Percentiles rank a stretch among this genome's conserved stretches.
Conservation (phyloP, 768 basidiomycete species). For the Pisolithus tinctorius region DNA sequence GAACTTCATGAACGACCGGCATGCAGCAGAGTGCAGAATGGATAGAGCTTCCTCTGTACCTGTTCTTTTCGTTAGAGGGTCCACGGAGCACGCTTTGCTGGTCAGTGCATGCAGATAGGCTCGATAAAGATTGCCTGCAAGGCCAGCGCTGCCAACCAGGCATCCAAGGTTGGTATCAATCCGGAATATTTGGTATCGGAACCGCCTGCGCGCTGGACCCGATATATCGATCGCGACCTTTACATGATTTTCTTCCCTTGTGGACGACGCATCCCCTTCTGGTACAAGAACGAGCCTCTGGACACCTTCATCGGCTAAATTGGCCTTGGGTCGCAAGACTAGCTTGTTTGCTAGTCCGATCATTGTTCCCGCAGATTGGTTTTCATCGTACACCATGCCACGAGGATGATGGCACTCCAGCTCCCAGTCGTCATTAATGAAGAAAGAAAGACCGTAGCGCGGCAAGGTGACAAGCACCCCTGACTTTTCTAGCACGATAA, state of each 20-base stretch:
- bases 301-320: background rate
- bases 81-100: slow-evolving; percentile 28
- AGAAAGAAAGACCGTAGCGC: slow-evolving; percentile 31
- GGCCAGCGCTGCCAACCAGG: slow-evolving; percentile 14
- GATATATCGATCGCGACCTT: too few species aligned
- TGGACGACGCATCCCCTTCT: background rate
- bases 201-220: background rate
- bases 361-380: slow-evolving; percentile 35
- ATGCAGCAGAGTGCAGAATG: slow-evolving; percentile 28
- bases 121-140: slow-evolving; percentile 23
- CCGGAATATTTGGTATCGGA: slow-evolving; percentile 15
- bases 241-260: background rate
- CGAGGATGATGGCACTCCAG: slow-evolving; percentile 34
- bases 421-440: slow-evolving; percentile 16
- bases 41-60: slow-evolving; percentile 36
- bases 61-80: slow-evolving; percentile 35
- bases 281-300: slow-evolving; percentile 10
- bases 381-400: slow-evolving; percentile 30
- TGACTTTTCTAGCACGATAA: slow-evolving; percentile 6
- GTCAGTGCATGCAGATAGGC: slow-evolving; percentile 38
- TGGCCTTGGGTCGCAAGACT: slow-evolving; percentile 26
- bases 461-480: slow-evolving; percentile 27
- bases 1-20: slow-evolving; percentile 32
- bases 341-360: slow-evolving; percentile 33
- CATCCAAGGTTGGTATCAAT: slow-evolving; percentile 22